A percentile compares a stretch with the other conserved stretches of the same genome.
Conservation (phyloP, 768 basidiomycete species). For the Termitomyces sp. region DNA sequence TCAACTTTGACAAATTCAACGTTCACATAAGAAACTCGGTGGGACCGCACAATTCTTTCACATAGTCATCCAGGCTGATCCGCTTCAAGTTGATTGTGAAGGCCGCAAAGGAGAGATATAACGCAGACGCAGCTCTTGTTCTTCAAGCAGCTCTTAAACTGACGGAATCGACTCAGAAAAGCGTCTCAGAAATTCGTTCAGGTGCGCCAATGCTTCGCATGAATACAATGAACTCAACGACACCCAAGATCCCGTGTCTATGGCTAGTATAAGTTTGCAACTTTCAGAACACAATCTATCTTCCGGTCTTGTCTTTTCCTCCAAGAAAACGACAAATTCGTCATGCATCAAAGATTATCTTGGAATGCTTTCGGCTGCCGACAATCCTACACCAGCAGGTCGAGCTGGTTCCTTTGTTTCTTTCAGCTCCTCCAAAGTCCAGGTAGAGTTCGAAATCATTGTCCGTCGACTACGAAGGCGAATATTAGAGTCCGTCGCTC, state of each 20-base stretch:
- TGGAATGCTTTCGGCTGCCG: conserved; percentile 72
- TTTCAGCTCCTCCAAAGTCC: conserved; percentile 62
- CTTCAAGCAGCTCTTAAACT: conserved; percentile 66
- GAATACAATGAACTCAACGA: background rate
- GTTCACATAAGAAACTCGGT: conserved; percentile 85
- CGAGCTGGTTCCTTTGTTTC: conserved; percentile 68
- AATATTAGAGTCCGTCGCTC: conserved; percentile 70
- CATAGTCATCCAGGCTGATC: conserved; percentile 6
- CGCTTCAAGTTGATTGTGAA: conserved; percentile 62
- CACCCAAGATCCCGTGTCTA: conserved; percentile 54
- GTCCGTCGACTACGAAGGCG: conserved; percentile 59
- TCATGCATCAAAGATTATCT: conserved; percentile 74
- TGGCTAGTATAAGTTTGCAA: conserved; percentile 57
- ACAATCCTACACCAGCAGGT: conserved; percentile 75
- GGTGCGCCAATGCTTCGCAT: conserved; percentile 29
- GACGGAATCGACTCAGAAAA: conserved; percentile 59
- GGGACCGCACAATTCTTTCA: conserved; percentile 15
- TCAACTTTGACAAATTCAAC: conserved; percentile 88
- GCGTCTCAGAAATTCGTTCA: conserved; percentile 56
- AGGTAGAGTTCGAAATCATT: conserved; percentile 76
- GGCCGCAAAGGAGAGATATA: conserved; percentile 77
- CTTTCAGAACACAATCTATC: conserved; percentile 58
- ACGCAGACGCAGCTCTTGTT: conserved; percentile 65
- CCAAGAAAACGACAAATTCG: conserved; percentile 50
- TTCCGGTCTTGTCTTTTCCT: conserved; percentile 52